Base-by-base conservation (phyloP, 495 filamentous ascomycete species). In the Darksidea phi region DNA sequence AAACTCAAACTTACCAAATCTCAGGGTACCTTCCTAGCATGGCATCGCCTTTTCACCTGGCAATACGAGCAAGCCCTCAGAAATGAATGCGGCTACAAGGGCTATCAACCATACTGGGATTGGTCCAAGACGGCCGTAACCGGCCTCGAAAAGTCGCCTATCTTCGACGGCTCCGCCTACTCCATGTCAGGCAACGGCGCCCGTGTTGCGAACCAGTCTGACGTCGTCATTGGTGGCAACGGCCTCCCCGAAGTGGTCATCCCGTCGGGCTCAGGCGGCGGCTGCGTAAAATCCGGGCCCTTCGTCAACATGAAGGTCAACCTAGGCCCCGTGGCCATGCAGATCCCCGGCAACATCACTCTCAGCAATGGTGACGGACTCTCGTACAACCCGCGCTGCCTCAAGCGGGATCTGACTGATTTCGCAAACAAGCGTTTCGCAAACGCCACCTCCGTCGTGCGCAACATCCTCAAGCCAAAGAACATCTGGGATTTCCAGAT, bases 111-210 rank as follows among this genome's bases (percentile, higher is more conserved):
- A 4, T 87, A 86, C 73, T 88, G 85, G 85, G 78, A 88, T 75
- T 90, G 86, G 86, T 70, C 75, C 12, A 73, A 79, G 28, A 78
- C 78, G 38, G 75, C 77, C 25, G 23, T 61, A 8, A 61, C 52
- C 0, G 72, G 74, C 58, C 78, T 86, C 15, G 75, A 76, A 26
- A 74, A 74, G 28, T 88, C 84, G n/a, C 77, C 81, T 26, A 75
- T 89, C 55, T 88, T 88, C 63, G 82, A 88, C 57, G 84, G 86
- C 28, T 81, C 77, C 59, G 76, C 72, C 32, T 81, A 78, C 25
- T 84, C 79, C 18, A 76, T 90, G 68, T 79, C 79, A 36, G 84
- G 86, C 49, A 85, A 90, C 66, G 86, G 86, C 18, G 74, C 64
- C 10, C 73, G 67, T 57, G 70, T 82, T 48, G 63, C 77, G 10